Conservation (phyloP, 1,284 basidiomycete genomes). For the Testicularia cyperi region DNA sequence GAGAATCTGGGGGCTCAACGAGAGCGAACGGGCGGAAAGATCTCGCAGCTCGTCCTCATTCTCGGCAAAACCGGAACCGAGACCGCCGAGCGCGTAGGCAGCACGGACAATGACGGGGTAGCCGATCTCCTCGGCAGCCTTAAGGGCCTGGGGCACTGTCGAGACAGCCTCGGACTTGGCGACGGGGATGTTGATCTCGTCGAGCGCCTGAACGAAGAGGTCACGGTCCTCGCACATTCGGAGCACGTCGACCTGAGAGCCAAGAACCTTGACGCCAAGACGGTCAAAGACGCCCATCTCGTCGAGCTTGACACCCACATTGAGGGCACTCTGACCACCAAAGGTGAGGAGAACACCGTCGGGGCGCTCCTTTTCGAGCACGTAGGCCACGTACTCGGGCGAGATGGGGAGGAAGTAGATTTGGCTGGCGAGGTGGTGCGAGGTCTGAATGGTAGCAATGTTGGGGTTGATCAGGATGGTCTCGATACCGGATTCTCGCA, state of each 20-base stretch:
- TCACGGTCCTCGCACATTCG: conserved; percentile 79
- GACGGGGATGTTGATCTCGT: conserved; percentile 96
- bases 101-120: conserved; percentile 98
- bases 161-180: conserved; percentile 97
- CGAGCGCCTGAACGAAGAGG: conserved; percentile 93
- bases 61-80: conserved; percentile 97
- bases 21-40: conserved; percentile 85
- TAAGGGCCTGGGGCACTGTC: conserved; percentile 86
- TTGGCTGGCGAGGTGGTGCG: conserved; percentile 90
- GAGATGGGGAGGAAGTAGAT: conserved; percentile 98
- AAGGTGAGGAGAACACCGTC: conserved; percentile 97
- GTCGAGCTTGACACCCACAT: conserved; percentile 96
- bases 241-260: conserved; percentile 88
- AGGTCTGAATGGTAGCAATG: conserved; percentile 63
- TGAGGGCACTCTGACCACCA: conserved; percentile 95
- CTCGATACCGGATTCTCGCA: conserved; percentile 90
- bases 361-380: conserved; percentile 95
- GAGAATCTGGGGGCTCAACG: conserved; percentile 89
- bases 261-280: conserved; percentile 89
- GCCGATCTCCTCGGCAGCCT: conserved; percentile 85
- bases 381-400: conserved; percentile 95
- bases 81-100: conserved; percentile 95
- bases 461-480: conserved; percentile 71
- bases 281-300: conserved; percentile 96
- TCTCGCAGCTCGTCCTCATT: conserved; percentile 93